These are phyloP conservation scores for Amanita rimosa DNA, from an alignment of 768 basidiomycete genomes.

Conservation along the genomic window DNA sequence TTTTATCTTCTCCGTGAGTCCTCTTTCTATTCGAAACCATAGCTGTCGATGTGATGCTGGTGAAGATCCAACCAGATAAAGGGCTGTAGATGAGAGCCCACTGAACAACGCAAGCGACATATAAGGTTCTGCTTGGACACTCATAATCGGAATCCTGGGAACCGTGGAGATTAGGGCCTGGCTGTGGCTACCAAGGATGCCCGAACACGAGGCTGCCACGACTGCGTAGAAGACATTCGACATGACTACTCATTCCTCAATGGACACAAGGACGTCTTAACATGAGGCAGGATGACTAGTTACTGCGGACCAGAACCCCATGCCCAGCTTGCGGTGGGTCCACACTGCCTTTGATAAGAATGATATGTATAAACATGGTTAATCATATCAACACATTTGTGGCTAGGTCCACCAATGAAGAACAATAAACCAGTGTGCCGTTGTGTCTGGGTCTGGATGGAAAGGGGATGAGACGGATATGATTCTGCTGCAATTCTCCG, in stretches of 20 bases:
- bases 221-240: constrained; percentile 1
- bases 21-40: neutral
- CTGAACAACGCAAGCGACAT: neutral
- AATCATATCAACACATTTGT: neutral
- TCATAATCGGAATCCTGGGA: constrained; percentile 1
- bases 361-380: constrained; percentile 1
- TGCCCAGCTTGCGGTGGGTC: neutral
- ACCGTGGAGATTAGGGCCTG: neutral
- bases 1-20: neutral
- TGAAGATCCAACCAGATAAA: constrained; percentile 3
- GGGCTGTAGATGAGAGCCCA: neutral
- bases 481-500: too few species aligned
- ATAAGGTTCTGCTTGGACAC: neutral
- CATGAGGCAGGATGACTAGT: neutral
- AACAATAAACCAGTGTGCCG: neutral
- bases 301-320: neutral
- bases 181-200: neutral
- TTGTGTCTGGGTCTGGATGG: too few species aligned
- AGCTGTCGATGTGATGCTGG: neutral
- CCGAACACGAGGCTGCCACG: neutral
- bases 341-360: neutral
- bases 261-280: neutral
- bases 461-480: too few species aligned
- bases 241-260: neutral
- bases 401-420: neutral